Conservation (phyloP, 768 basidiomycete species). For the Mycena venus region DNA sequence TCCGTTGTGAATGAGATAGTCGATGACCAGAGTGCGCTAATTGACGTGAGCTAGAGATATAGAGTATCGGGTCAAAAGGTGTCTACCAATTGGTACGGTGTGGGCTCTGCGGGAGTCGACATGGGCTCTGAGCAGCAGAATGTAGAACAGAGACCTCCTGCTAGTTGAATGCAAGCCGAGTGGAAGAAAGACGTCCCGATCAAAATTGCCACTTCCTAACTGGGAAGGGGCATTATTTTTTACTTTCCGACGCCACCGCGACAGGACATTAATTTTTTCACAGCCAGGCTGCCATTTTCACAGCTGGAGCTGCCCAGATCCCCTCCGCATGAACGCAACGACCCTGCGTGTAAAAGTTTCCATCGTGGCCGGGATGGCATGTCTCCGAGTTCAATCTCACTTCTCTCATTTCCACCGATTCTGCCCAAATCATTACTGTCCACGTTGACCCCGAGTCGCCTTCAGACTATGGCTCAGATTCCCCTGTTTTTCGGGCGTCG, state of each 20-base stretch:
- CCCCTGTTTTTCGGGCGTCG: constrained; percentile 52
- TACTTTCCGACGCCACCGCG: no score
- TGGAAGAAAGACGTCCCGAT: no score
- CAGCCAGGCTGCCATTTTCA: not conserved
- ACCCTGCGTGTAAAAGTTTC: constrained; percentile 52
- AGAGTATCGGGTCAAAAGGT: not conserved
- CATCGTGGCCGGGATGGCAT: constrained; percentile 52
- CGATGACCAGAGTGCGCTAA: constrained; percentile 78
- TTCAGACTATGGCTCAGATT: constrained; percentile 53
- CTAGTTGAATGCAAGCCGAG: no score
- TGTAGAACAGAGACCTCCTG: no score
- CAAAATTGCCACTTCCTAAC: no score
- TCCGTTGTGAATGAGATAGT: constrained; percentile 82
- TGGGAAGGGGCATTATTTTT: no score
- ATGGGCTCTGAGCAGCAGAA: no score
- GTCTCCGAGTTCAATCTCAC: constrained; percentile 45
- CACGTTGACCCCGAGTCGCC: constrained; percentile 46
- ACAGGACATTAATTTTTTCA: no score
- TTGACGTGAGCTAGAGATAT: not conserved
- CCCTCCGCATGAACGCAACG: constrained; percentile 29
- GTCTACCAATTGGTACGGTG: constrained; percentile 32
- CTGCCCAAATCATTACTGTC: constrained; percentile 38
- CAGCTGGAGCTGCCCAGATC: not conserved
- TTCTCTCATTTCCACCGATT: constrained; percentile 26
- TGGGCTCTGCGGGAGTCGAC: constrained; percentile 2